Conservation (phyloP, 768 basidiomycete species). For the Pisolithus tinctorius region DNA sequence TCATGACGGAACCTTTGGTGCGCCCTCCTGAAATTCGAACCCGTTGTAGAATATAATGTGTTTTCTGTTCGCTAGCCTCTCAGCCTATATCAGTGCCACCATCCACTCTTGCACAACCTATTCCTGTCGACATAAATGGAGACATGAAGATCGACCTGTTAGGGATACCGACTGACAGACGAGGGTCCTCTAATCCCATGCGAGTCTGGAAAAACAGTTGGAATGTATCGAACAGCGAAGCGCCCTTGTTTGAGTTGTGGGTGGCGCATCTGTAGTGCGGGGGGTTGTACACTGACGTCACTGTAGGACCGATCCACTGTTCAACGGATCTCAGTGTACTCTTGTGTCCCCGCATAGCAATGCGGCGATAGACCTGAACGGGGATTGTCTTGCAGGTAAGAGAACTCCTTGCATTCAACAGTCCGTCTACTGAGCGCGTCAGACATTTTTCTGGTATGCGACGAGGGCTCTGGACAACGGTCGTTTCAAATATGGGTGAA, state of each 20-base stretch:
- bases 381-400: constrained; percentile 88
- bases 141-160: constrained; percentile 88
- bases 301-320: constrained; percentile 49
- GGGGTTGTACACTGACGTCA: constrained; percentile 4
- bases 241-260: constrained; percentile 64
- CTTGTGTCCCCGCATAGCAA: constrained; percentile 91
- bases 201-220: constrained; percentile 79
- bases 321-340: constrained; percentile 60
- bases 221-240: constrained; percentile 49
- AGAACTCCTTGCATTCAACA: neutral
- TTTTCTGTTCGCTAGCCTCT: constrained; percentile 4
- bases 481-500: constrained; percentile 93
- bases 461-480: constrained; percentile 48
- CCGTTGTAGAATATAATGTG: neutral
- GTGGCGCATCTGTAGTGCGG: constrained; percentile 14
- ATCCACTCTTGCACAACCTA: constrained; percentile 72
- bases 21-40: constrained; percentile 11
- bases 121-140: constrained; percentile 81
- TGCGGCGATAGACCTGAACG: constrained; percentile 89
- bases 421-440: constrained; percentile 1
- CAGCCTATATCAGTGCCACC: constrained; percentile 48
- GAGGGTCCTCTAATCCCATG: constrained; percentile 31
- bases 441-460: constrained; percentile 90
- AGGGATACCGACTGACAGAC: constrained; percentile 45
- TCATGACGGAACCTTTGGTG: constrained; percentile 61